Evolutionary conservation across 345 rosid genomes (phyloP), one percentile per base, ranked within the genome.

Genomic region (Sisymbrium altissimum): DNA sequence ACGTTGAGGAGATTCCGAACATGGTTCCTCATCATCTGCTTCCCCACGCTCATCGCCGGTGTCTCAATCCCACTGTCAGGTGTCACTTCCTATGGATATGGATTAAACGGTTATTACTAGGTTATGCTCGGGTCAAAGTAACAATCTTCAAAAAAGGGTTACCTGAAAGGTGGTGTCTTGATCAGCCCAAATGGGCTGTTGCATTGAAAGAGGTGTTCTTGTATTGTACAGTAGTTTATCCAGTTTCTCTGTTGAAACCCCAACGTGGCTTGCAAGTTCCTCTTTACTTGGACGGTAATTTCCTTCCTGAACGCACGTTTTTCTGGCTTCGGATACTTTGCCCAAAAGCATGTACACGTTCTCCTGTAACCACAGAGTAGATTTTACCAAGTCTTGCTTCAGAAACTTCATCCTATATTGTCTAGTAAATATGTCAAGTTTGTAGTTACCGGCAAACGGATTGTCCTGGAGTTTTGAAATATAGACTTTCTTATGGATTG

Each of bases 141-240:
- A 19, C 57, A 32, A 27, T 48, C 53, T 67, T 30, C 4, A 32
- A 49, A 63, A 18, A 23, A 0, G 18, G 32, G 23, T 65, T 86
- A 91, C 98, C 91, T 94, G 91, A 72, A 64, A 87, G 23, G 95
- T 89, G 54, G 85, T 88, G 44, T 75, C 85, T 73, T 88, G 94
- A 78, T 88, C 96, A 49, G 85, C 13, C 94, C 96, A 91, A 58
- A 91, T 85, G 54, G 89, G 77, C 35, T 83, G 89, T 76, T 93
- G 92, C 83, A 89, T 65, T 30, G 97, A 93, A 19, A 82, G 72
- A 25, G 98, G 96, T 45, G 64, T 74, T 83, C 90, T 88, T 61
- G 97, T 71, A 21, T 75, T 40, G 29, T 55, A 72, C 8, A 82
- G 68, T 66, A 93, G 76, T 40, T 72, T 88, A 60, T 84, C 88